Percentiles rank a stretch among this genome's conserved stretches.
Conservation (phyloP, 2,329 filamentous ascomycete genomes). For the Aspergillus sp. region DNA sequence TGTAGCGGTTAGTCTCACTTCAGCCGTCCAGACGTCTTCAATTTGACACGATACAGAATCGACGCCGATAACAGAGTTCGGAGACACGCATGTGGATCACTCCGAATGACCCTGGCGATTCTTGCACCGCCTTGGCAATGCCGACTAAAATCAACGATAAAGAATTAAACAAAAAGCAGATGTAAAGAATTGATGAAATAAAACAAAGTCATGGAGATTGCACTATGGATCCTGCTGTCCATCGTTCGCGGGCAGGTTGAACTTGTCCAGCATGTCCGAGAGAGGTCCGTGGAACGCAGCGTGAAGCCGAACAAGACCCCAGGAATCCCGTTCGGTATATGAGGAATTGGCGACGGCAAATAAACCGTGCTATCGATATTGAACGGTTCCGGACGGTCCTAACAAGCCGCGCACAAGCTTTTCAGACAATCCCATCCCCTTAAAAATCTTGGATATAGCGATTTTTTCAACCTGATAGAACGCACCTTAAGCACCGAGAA, state of each 20-base stretch:
- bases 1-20: neutral
- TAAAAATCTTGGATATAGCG: constrained; percentile 4
- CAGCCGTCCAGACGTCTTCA: neutral
- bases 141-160: constrained; percentile 3
- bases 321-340: too few species aligned
- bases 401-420: neutral
- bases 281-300: neutral
- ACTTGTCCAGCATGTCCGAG: constrained; percentile 8
- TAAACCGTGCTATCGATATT: too few species aligned
- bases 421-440: neutral
- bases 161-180: constrained; percentile 6
- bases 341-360: neutral
- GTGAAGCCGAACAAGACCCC: neutral
- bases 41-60: neutral
- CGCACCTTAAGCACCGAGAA: neutral
- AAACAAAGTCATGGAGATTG: constrained; percentile 7
- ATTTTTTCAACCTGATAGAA: constrained; percentile 2
- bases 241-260: constrained; percentile 7
- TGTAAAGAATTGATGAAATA: constrained; percentile 4
- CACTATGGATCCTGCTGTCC: constrained; percentile 9
- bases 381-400: neutral
- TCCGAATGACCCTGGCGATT: neutral
- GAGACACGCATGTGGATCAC: neutral
- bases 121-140: constrained; percentile 7
- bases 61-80: neutral